Conservation (phyloP, 2,329 filamentous ascomycete genomes). For the Penicillium brasilianum region DNA sequence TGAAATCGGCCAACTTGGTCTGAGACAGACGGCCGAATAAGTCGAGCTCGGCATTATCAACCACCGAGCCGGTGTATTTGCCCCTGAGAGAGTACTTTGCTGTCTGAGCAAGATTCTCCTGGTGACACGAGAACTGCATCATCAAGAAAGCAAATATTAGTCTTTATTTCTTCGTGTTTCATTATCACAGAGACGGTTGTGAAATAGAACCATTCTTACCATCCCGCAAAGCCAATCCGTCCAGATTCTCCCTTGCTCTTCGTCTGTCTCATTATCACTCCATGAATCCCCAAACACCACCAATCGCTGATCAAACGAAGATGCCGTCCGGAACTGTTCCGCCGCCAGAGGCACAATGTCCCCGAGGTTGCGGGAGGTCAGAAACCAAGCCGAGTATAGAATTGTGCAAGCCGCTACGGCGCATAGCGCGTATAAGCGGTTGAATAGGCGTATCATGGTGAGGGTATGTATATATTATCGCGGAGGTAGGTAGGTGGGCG, state of each 20-base stretch:
- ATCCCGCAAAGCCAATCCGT: conserved; percentile 44
- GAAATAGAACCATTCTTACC: conserved; percentile 28
- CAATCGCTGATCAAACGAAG: conserved; percentile 36
- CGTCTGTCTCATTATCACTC: conserved; percentile 42
- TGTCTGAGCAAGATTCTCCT: conserved; percentile 42
- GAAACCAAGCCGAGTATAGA: conserved; percentile 35
- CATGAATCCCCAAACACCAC: conserved; percentile 49
- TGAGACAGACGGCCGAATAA: conserved; percentile 32
- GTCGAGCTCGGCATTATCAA: conserved; percentile 42
- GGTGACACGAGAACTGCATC: conserved; percentile 39
- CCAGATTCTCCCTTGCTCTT: conserved; percentile 38
- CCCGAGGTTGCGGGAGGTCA: conserved; percentile 32
- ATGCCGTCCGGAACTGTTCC: conserved; percentile 26
- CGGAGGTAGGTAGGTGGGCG: not conserved
- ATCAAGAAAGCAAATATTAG: not conserved
- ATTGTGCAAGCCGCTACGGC: conserved; percentile 38
- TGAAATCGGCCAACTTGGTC: conserved; percentile 42
- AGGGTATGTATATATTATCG: not conserved
- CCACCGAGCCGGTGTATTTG: conserved; percentile 37
- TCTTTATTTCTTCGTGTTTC: too few species aligned
- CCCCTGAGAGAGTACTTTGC: conserved; percentile 31
- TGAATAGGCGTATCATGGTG: conserved; percentile 35
- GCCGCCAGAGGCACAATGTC: conserved; percentile 25
- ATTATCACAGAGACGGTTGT: not conserved
- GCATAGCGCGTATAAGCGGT: conserved; percentile 40